Base-by-base conservation (phyloP, 139 green algal species). In the Desmodesmus armatus region DNA sequence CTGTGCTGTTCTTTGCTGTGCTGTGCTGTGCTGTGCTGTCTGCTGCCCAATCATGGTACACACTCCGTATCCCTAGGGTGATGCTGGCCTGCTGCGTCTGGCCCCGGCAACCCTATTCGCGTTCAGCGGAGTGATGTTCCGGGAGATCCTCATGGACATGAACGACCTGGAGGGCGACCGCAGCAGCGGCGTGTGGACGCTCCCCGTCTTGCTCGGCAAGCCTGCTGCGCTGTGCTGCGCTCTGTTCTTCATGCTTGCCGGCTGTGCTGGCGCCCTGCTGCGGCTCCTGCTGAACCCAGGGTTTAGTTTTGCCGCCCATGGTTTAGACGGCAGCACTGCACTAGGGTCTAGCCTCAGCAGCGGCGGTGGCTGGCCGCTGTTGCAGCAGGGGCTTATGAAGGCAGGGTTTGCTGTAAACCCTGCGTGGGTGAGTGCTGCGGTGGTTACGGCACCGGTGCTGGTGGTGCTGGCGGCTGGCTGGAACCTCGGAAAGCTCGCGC, bases 61-160 rank as follows among this genome's bases (percentile, higher is more conserved):
- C 51, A 17, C 51, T n/a, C 51, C 51, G 13, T 53, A 19, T 3
- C 27, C 82, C 82, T 83, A 90, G 89, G 85, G 87, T 19, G 39
- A 76, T 29, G 62, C 44, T 15, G 87, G 78, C 21, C 62, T 91
- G 47, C 29, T 44, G 39, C 44, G 74, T 3, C 49, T 92, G 29
- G 15, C 83, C 4, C 67, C 80, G 3, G 41, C 85, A 17, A 76
- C 66, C 43, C 43, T 85, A 0, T 93, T 92, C 43, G 76, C 88
- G 0, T 93, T 94, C 70, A 47, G 77, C 67, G 88, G 82, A 25
- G 76, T 94, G 47, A 70, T 91, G 78, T 90, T 79, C 71, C 88
- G 93, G 0, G 89, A 94, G 72, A 88, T 93, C 1, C 47, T 96
- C 9, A 94, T 94, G 91, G 90, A 95, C 85, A 71, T 92, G 27